Percentiles rank a stretch among this genome's conserved stretches.
Evolutionary conservation across 2,329 filamentous ascomycete genomes (phyloP).

Genomic region (Cladosporium sp.): DNA sequence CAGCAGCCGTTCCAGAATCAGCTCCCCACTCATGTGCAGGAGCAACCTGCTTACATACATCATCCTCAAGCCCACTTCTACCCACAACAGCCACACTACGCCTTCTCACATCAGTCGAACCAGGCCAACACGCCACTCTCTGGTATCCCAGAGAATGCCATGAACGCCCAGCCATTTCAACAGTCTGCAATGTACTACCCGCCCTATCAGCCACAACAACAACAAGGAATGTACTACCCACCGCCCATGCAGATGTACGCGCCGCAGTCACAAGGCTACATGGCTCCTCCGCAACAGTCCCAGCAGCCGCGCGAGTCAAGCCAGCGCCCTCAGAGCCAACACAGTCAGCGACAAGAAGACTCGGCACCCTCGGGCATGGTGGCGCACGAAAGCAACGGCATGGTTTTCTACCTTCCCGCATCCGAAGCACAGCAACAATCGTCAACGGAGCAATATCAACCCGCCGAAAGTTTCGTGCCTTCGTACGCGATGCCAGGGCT

Average conservation of each 20-base stretch:
- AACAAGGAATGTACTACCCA: conserved; percentile 64
- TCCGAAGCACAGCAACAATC: conserved; percentile 26
- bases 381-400: conserved; percentile 89
- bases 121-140: conserved; percentile 78
- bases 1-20: conserved; percentile 93
- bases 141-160: conserved; percentile 87
- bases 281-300: conserved; percentile 22
- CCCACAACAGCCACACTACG: conserved; percentile 45
- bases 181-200: conserved; percentile 57
- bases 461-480: conserved; percentile 32
- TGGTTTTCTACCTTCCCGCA: conserved; percentile 75
- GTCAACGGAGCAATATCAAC: conserved; percentile 27
- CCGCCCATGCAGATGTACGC: conserved; percentile 30
- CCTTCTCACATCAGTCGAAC: conserved; percentile 64
- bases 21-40: conserved; percentile 70
- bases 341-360: neutral
- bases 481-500: conserved; percentile 31
- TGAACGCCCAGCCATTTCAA: conserved; percentile 88
- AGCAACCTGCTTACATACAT: conserved; percentile 49
- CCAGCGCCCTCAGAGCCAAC: conserved; percentile 26
- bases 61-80: conserved; percentile 45
- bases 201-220: conserved; percentile 58
- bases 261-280: conserved; percentile 25
- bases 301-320: conserved; percentile 18
- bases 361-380: conserved; percentile 50